Conservation (phyloP, 495 filamentous ascomycete genomes). For the Hyaloscypha bicolor region DNA sequence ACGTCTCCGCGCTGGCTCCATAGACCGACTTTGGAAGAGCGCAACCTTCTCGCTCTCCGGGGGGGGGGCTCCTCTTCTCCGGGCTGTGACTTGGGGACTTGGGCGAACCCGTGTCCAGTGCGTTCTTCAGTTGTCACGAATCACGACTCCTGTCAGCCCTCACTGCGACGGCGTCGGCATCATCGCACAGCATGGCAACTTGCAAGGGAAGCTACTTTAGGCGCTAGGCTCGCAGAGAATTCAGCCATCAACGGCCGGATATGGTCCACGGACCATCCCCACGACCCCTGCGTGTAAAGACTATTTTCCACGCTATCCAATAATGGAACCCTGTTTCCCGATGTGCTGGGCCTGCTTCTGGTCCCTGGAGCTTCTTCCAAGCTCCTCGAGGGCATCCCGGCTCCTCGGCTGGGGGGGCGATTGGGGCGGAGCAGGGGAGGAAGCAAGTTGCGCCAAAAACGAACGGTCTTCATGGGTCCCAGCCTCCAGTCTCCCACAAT, state of each 20-base stretch:
- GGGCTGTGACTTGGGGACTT: too few relatives aligned
- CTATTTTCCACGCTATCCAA: not conserved
- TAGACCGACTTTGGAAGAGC: slow-evolving; percentile 3
- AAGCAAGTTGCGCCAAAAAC: not conserved
- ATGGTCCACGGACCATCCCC: not conserved
- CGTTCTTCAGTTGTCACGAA: not conserved
- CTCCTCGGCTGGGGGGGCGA: not conserved
- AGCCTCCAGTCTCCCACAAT: not conserved
- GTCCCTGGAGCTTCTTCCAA: slow-evolving; percentile 13
- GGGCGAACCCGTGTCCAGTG: not conserved
- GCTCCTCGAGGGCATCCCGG: not conserved
- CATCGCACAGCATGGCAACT: slow-evolving; percentile 15
- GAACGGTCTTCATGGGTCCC: not conserved
- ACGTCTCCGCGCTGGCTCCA: slow-evolving; percentile 6
- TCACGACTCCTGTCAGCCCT: not conserved
- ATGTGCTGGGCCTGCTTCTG: slow-evolving; percentile 5
- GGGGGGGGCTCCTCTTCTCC: too few relatives aligned
- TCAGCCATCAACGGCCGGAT: slow-evolving; percentile 16
- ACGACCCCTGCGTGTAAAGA: not conserved
- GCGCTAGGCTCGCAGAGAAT: slow-evolving; percentile 12
- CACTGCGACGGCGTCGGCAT: too few relatives aligned
- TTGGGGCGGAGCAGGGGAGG: not conserved
- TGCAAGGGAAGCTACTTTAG: slow-evolving; percentile 20
- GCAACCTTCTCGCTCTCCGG: not conserved
- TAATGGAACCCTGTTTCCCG: slow-evolving; percentile 15